These are phyloP conservation scores for Amanita fuliginea DNA, from an alignment of 768 basidiomycete species.

Conservation along the genomic window DNA sequence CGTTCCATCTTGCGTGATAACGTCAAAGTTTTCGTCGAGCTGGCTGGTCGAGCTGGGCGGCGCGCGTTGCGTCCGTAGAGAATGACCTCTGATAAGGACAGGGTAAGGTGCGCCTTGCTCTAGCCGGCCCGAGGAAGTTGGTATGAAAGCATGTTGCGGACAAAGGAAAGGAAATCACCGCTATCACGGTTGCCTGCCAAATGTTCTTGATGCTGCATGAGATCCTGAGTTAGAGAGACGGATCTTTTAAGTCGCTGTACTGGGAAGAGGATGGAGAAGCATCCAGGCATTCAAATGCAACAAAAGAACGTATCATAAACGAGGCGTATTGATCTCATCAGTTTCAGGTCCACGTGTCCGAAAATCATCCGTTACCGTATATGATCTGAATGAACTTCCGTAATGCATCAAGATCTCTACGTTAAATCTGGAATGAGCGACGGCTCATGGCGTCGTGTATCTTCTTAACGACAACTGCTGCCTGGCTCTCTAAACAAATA, in stretches of 20 bases:
- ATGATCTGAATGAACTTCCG: too few relatives aligned
- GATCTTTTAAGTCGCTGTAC: background rate
- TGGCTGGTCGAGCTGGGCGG: background rate
- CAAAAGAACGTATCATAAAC: slow-evolving; percentile 1
- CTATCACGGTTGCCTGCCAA: background rate
- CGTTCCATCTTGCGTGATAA: background rate
- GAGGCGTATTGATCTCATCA: background rate
- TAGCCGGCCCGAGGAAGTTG: background rate
- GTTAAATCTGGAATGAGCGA: too few relatives aligned
- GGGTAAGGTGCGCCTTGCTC: slow-evolving; percentile 4
- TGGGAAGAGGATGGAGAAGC: slow-evolving; percentile 1
- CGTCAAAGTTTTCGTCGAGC: slow-evolving; percentile 3
- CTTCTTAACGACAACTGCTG: too few relatives aligned
- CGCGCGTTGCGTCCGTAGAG: background rate
- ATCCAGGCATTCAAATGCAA: slow-evolving; percentile 1
- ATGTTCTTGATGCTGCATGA: background rate
- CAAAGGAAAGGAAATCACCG: background rate
- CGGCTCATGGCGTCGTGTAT: too few relatives aligned
- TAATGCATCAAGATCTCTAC: too few relatives aligned
- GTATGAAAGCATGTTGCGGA: background rate
- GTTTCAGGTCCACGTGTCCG: background rate
- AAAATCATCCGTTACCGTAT: too few relatives aligned
- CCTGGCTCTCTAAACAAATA: too few relatives aligned
- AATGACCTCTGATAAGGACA: slow-evolving; percentile 4
- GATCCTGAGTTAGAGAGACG: background rate